Base-by-base conservation (phyloP, 1,284 basidiomycete genomes). In the Ustilago cynodontis region DNA sequence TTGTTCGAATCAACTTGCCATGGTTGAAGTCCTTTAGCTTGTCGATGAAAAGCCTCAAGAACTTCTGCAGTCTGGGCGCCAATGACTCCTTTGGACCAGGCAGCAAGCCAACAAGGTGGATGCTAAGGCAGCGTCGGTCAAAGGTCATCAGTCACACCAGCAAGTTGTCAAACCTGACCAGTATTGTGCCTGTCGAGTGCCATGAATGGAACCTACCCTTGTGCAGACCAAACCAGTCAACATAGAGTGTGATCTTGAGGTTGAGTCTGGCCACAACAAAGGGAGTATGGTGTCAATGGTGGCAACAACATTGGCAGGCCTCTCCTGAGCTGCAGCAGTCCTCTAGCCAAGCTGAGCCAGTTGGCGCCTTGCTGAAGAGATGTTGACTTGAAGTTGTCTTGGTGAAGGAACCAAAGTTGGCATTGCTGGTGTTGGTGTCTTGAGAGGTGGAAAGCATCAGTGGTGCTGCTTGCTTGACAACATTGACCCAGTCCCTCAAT, bases 161-260 rank as follows among this genome's bases (percentile, higher is more conserved):
- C 8, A 62, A 9, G 41, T 62, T 62, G 29, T 62, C 60, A 3
- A 62, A 54, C 16, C 52, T 24, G 20, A 62, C 29, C 13, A 62
- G 39, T 5, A 62, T 16, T 3, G 41, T 35, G n/a, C 60, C 41
- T 13, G 20, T 62, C 20, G 52, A 54, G 39, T 62, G 52, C 28
- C 29, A 54, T 1, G 35, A 29, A 8, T 11, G 20, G 26, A 29
- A 55, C 4, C 18, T 11, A 1, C 60, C 60, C 28, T 62, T 53
- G 60, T 29, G 29, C 14, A 41, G 31, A 2, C 51, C 29, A 22
- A 62, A 62, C 60, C 60, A 62, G 37, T 62, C 52, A 7, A 62
- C 41, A 7, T n/a, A 62, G 18, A 62, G 52, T 24, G 52, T 62
- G 52, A 62, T 24, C 60, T 62, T 62, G 60, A 62, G 24, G 18